phyloP scores from a whole-genome alignment of 257 asterid genomes.

The Fraxinus excelsior region DNA sequence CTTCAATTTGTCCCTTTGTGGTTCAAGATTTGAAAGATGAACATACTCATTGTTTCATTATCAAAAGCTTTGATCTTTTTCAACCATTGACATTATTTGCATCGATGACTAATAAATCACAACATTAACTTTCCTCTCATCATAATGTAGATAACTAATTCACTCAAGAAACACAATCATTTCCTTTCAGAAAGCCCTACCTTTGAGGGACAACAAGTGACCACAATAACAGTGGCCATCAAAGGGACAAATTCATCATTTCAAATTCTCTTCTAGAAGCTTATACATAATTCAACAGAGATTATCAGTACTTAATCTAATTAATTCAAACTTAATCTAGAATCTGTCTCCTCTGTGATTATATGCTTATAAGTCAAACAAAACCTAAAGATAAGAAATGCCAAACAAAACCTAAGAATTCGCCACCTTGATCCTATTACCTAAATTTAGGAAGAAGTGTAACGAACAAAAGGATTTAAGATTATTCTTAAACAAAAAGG shows the following conservation, averaged over 20 bases:
- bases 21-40: too few species aligned
- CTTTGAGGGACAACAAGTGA: constrained; percentile 16
- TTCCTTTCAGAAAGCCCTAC: constrained; percentile 20
- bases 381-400: neutral
- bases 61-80: neutral
- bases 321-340: neutral
- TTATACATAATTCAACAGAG: neutral
- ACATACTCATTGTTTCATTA: too few species aligned
- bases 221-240: constrained; percentile 11
- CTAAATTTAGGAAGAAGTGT: neutral
- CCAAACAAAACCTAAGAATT: neutral
- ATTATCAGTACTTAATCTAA: neutral
- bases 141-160: neutral
- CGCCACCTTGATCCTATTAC: neutral
- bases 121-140: neutral
- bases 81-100: neutral
- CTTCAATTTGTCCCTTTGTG: too few species aligned
- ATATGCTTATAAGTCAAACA: neutral
- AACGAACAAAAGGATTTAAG: neutral
- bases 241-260: constrained; percentile 13
- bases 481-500: neutral
- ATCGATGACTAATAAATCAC: neutral
- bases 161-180: constrained; percentile 35
- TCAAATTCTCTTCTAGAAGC: constrained; percentile 15
- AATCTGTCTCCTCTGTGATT: neutral